phyloP scores from a whole-genome alignment of 306 rosid genomes.

The Glycine soja region DNA sequence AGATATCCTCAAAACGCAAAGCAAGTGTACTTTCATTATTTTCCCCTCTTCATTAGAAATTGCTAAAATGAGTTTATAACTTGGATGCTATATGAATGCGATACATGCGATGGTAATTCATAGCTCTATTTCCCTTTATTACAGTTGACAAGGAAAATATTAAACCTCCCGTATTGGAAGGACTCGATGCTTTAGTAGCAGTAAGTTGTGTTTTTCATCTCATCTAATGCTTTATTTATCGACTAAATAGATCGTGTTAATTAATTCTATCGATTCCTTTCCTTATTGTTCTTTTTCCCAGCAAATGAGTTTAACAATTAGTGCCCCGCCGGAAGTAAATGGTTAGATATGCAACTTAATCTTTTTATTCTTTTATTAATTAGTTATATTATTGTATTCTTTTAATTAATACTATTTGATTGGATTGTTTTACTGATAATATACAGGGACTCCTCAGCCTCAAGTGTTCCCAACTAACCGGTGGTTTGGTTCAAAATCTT shows the following conservation, averaged over 20 bases:
- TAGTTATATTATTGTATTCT: constrained; percentile 23
- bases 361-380: constrained; percentile 31
- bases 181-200: constrained; percentile 66
- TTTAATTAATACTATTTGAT: constrained; percentile 31
- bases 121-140: not conserved
- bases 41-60: not conserved
- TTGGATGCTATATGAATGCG: not conserved
- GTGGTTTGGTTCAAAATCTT: constrained; percentile 72
- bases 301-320: constrained; percentile 58
- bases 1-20: constrained; percentile 64
- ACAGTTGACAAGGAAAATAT: constrained; percentile 73
- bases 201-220: constrained; percentile 56
- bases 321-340: constrained; percentile 50
- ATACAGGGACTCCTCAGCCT: constrained; percentile 55
- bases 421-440: constrained; percentile 23
- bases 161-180: constrained; percentile 77
- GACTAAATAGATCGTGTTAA: not conserved
- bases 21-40: constrained; percentile 52
- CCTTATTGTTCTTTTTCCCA: constrained; percentile 39
- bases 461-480: constrained; percentile 54
- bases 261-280: not conserved
- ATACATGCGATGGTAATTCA: not conserved
- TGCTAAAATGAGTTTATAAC: not conserved
- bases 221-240: constrained; percentile 18
- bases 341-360: constrained; percentile 66